These are phyloP conservation scores for Plasmopara viticola DNA, from an alignment of 352 stramenopile species.

Conservation along the genomic window DNA sequence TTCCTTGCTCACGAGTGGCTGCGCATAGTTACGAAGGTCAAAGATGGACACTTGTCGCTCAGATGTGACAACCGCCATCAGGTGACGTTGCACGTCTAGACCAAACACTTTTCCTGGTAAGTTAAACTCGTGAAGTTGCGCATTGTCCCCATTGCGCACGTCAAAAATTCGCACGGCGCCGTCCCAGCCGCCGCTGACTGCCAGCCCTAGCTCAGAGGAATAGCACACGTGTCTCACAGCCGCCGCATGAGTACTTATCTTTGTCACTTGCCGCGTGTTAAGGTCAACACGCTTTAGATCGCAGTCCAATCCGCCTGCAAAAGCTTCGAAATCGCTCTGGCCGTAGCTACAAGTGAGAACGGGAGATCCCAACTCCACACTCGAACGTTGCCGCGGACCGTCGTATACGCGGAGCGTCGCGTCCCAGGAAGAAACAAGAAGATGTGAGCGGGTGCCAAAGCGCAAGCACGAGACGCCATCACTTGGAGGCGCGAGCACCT, in stretches of 20 bases:
- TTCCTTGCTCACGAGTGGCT: constrained; percentile 60
- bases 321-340: constrained; percentile 53
- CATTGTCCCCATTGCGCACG: constrained; percentile 47
- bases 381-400: constrained; percentile 37
- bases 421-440: constrained; percentile 82
- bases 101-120: constrained; percentile 60
- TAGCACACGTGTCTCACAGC: constrained; percentile 57
- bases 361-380: constrained; percentile 63
- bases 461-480: constrained; percentile 81
- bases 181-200: constrained; percentile 66
- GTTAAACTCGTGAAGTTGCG: constrained; percentile 37
- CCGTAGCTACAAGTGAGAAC: constrained; percentile 67
- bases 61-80: constrained; percentile 56
- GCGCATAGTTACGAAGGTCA: constrained; percentile 72
- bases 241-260: constrained; percentile 40
- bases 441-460: constrained; percentile 54
- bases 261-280: constrained; percentile 25
- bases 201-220: constrained; percentile 43
- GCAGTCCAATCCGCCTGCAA: constrained; percentile 70
- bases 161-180: constrained; percentile 59
- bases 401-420: constrained; percentile 63
- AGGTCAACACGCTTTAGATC: constrained; percentile 53
- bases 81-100: constrained; percentile 50
- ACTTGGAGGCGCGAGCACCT: constrained; percentile 65
- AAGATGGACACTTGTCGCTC: constrained; percentile 59